Evolutionary conservation across 345 rosid genomes (phyloP).

Genomic region (Salix purpurea): DNA sequence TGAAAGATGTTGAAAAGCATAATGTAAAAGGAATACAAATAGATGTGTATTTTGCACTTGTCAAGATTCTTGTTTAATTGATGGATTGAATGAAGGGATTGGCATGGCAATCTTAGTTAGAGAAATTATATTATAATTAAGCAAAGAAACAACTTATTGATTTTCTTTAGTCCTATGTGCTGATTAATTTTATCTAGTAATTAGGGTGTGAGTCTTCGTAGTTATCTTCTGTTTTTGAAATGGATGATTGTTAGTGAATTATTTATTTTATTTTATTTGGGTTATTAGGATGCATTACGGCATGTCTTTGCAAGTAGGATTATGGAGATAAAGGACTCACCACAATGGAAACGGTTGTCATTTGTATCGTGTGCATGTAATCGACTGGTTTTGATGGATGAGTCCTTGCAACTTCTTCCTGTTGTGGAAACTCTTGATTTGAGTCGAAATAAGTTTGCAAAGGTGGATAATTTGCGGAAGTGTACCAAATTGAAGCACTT

Average conservation of each 20-base stretch:
- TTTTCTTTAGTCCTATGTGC: neutral
- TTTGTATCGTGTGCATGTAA: slow-evolving; percentile 87
- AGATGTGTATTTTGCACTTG: too few species aligned
- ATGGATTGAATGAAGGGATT: neutral
- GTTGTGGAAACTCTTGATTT: slow-evolving; percentile 92
- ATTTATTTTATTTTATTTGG: slow-evolving; percentile 1
- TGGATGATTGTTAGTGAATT: neutral
- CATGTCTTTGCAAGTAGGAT: slow-evolving; percentile 96
- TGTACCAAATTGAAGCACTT: slow-evolving; percentile 79
- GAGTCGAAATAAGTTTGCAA: slow-evolving; percentile 88
- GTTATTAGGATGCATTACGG: slow-evolving; percentile 74
- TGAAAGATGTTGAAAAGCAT: too few species aligned
- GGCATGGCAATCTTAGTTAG: neutral
- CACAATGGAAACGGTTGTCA: slow-evolving; percentile 80
- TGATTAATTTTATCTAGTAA: neutral
- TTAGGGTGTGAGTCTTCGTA: neutral
- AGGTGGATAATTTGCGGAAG: slow-evolving; percentile 79
- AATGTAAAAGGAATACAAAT: too few species aligned
- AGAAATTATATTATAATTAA: too few species aligned
- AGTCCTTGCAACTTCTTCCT: slow-evolving; percentile 95
- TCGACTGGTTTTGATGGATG: slow-evolving; percentile 87
- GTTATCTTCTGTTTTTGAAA: neutral
- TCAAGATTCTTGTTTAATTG: neutral
- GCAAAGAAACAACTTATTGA: neutral
- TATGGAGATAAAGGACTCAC: slow-evolving; percentile 74